Conservation (phyloP, 352 stramenopile species). For the Pythium scleroteichum region DNA sequence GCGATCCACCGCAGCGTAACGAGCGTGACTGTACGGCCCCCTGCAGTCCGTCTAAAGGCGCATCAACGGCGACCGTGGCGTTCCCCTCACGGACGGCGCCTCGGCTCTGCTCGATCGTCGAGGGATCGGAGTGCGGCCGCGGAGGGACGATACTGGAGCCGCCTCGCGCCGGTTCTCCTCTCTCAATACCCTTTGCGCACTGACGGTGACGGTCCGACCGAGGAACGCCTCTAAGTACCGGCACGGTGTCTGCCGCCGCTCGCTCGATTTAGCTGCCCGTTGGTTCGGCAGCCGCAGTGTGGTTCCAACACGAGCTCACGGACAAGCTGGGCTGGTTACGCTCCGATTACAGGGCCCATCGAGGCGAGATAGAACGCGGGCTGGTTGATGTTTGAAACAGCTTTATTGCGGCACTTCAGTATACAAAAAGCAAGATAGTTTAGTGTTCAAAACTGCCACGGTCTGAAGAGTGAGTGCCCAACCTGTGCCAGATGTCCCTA, state of each 20-base stretch:
- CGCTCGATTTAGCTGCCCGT: conserved; percentile 16
- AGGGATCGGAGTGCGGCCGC: conserved; percentile 22
- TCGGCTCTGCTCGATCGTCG: conserved; percentile 5
- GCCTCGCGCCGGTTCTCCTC: conserved; percentile 22
- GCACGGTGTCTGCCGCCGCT: neutral
- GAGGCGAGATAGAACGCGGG: no score
- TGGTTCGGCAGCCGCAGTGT: neutral
- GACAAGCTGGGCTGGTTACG: conserved; percentile 18
- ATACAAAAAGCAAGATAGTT: no score
- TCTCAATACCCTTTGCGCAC: conserved; percentile 32
- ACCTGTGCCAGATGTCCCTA: neutral
- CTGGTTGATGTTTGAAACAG: conserved; percentile 15
- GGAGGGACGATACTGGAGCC: conserved; percentile 6
- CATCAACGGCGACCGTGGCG: neutral
- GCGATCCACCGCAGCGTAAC: neutral
- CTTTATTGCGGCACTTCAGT: neutral
- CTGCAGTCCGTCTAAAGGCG: neutral
- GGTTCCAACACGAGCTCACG: neutral
- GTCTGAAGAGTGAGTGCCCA: conserved; percentile 5
- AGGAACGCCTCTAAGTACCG: conserved; percentile 1
- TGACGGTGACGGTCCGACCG: conserved; percentile 13
- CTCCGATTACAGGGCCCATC: conserved; percentile 8
- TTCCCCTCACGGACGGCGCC: neutral
- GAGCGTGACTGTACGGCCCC: neutral
- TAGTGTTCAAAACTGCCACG: no score